Percentiles rank a stretch among this genome's conserved stretches.
Evolutionary conservation across 148 eudicot genomes (phyloP).

Genomic region (Pouteria glomerata): DNA sequence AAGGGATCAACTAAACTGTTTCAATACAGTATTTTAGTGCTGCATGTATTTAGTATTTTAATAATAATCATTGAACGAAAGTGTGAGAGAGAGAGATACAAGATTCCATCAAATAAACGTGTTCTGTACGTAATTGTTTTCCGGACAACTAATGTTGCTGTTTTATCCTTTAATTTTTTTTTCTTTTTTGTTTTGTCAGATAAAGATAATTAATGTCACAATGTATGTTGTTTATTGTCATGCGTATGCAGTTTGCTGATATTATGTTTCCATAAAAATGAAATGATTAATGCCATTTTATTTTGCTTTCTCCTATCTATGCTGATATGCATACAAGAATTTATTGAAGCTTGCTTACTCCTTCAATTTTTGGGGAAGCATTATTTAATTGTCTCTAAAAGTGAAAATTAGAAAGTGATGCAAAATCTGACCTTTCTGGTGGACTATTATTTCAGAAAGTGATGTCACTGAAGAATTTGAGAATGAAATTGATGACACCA

Average conservation of each 20-base stretch:
- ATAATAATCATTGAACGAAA: no score
- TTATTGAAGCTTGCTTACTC: neutral
- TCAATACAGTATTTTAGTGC: no score
- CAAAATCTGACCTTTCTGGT: slow-evolving; percentile 3
- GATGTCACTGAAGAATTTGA: slow-evolving; percentile 9
- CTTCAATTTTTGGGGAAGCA: neutral
- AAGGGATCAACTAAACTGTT: neutral
- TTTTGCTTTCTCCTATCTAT: neutral
- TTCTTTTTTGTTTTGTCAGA: neutral
- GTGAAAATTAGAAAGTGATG: slow-evolving; percentile 7
- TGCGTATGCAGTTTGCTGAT: neutral
- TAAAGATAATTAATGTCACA: neutral
- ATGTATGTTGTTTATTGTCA: neutral
- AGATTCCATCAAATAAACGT: neutral
- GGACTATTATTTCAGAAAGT: slow-evolving; percentile 16
- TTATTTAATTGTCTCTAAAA: neutral
- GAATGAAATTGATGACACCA: slow-evolving; percentile 2
- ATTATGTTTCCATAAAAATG: neutral
- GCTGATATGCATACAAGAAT: neutral
- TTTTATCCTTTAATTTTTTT: neutral
- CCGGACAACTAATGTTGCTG: neutral
- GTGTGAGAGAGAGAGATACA: neutral
- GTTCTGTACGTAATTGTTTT: neutral
- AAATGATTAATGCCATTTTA: neutral
- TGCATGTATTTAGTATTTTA: no score